These are phyloP conservation scores for Fraxinus sp. DNA, from an alignment of 305 asterid genomes.

Conservation along the genomic window DNA sequence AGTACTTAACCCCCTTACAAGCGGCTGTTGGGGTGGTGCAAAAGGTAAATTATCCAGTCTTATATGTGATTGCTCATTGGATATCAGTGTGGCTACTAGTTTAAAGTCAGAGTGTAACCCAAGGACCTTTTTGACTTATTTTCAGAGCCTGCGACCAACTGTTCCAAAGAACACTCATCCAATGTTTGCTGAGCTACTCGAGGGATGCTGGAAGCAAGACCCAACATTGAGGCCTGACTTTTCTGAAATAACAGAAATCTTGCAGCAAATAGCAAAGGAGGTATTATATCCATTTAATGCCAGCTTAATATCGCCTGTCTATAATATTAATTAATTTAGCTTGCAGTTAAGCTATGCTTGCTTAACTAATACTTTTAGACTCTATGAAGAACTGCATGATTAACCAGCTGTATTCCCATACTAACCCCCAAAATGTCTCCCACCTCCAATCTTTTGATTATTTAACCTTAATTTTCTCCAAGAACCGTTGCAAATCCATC, in stretches of 20 bases:
- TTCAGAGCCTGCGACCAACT: slow-evolving; percentile 80
- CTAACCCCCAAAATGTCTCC: not conserved
- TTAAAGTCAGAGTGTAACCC: not conserved
- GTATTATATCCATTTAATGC: slow-evolving; percentile 31
- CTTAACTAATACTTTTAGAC: not conserved
- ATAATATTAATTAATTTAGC: not conserved
- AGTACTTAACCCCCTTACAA: slow-evolving; percentile 82
- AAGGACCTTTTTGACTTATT: not conserved
- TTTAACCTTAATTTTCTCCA: not conserved
- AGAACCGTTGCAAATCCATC: not conserved
- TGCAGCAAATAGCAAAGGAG: slow-evolving; percentile 70
- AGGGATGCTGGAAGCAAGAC: slow-evolving; percentile 93
- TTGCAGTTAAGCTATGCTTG: not conserved
- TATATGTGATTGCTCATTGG: not conserved
- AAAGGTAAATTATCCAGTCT: slow-evolving; percentile 51
- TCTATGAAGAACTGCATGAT: not conserved
- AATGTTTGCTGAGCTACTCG: slow-evolving; percentile 76
- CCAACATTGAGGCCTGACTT: slow-evolving; percentile 79
- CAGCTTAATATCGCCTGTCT: not conserved
- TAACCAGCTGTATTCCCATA: not conserved
- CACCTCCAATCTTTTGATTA: not conserved
- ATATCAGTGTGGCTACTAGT: not conserved
- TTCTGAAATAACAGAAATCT: slow-evolving; percentile 61
- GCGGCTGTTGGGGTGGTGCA: slow-evolving; percentile 97
- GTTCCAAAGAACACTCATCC: slow-evolving; percentile 76